Evolutionary conservation across 768 basidiomycete genomes (phyloP), one percentile per base, ranked within the genome.

Genomic region (Agaricus bisporus): DNA sequence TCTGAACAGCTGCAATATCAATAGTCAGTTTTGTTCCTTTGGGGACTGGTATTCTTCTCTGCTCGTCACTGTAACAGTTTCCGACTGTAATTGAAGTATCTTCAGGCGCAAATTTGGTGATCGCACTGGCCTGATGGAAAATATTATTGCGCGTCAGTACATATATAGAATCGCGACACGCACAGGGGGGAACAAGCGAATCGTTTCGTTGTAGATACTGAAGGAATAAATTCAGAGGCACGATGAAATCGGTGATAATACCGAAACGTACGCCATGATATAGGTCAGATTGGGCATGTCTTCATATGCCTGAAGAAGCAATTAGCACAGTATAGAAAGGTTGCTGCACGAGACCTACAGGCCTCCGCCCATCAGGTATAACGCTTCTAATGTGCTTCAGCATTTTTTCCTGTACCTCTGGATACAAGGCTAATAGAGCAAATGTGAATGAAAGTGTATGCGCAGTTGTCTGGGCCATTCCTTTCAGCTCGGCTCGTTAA

Each of bases 151-250:
- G 5, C 14, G 22, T 12, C 17, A 28, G 28, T 7, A 3, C 18
- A 39, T 12, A 22, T 22, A 4, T 4, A 22, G 22, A 18, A 35
- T 29, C n/a, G 49, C 8, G 41, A 3, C n/a, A 62, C 69, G 50
- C 49, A 76, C 77, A 17, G 78, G 72, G 32, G 74, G 70, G 51
- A 70, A 79, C 63, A 80, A 57, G 20, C 79, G 69, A 18, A 79
- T 61, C 2, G 78, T 76, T 61, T 81, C 79, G 53, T 79, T 68
- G 53, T 76, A 73, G 2, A 77, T 75, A 15, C 78, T 79, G 35
- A 20, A 15, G 11, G 17, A 32, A 38, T 45, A 38, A 35, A 15
- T 48, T 52, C 32, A 53, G 10, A 15, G 18, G 50, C 46, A 11
- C 49, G 14, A 26, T 26, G 44, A 7, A 9, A 28, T 15, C 20